Evolutionary conservation across 352 stramenopile genomes (phyloP), one percentile per base, ranked within the genome.

Genomic region (Phytophthora citricola): DNA sequence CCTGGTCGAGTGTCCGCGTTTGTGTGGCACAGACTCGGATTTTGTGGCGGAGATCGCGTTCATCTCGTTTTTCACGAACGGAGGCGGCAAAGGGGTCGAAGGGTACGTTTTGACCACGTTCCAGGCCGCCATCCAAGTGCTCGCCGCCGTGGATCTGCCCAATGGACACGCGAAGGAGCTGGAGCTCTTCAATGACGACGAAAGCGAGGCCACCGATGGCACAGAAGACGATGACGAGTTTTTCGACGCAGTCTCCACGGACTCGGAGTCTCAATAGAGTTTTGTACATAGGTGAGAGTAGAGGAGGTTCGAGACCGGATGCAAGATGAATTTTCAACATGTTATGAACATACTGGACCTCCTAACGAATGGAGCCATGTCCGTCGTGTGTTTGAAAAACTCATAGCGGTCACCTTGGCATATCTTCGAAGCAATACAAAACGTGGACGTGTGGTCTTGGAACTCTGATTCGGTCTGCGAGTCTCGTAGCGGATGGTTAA

Each of bases 1-100:
- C 61, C 58, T 91, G 32, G 76, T 91, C 15, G 72, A 76, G 27
- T 85, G 68, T 51, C 61, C 68, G 12, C 66, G 62, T 4, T 36
- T 75, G 4, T 78, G 67, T 59, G 27, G 65, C 9, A 20, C 46
- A 17, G 51, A 46, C 3, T 65, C 54, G n/a, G 59, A 78, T 22
- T 91, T 92, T n/a, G 83, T 91, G 26, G 81, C 83, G 1, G 75
- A 92, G 47, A 81, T 92, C 38, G 85, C 81, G n/a, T 90, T 87
- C 50, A 85, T 90, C 55, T 87, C 83, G 14, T 92, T 88, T 43
- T 89, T 93, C 50, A 93, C 83, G 26, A 79, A 89, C 31, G 85
- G 83, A 29, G 85, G 85, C 24, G 85, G 85, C 26, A 87, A 90
- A 64, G 85, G 85, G 29, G 83, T 91, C 20, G 85, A 93, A 68